Base-by-base conservation (phyloP, 140 eudicot species). In the Oenanthe javanica region DNA sequence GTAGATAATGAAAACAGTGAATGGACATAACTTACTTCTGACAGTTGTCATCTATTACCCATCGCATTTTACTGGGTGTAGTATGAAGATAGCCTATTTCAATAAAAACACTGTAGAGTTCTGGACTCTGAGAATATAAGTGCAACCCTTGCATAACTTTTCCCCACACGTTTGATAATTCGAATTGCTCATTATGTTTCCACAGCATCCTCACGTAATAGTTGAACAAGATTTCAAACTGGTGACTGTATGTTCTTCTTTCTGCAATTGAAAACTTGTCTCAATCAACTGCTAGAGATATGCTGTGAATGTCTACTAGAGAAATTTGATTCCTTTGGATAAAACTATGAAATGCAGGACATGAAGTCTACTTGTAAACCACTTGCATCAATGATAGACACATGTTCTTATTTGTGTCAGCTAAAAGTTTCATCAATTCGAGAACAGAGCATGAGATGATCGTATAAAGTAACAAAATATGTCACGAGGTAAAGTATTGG, bases 11-110 rank as follows among this genome's bases (percentile, higher is more conserved):
- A 61, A 61, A 36, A 61, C 69, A n/a, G 69, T 0, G 4, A 48
- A 48, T 9, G 13, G 19, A 48, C 59, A 47, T 1, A 48, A 57
- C 75, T 40, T 92, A 95, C 99, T 90, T 94, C 77, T 85, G 88
- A 67, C 84, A 89, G 77, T 81, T 82, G 72, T 89, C 91, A 69
- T 95, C 99, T 51, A 95, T 82, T 82, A 89, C 87, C 92, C 86
- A 86, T 78, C 99, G 89, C 78, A 95, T 81, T 79, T 95, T 95
- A 88, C 85, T 92, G 40, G 93, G 93, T 27, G 94, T 85, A 77
- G 92, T 84, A 82, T 92, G 86, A 57, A 89, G 90, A 80, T 86
- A 78, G 81, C 92, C 84, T 67, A 90, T 74, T 81, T 89, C 89
- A 82, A 92, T 76, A 51, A 92, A 70, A 78, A 89, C 83, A 48